Conservation (phyloP, 2,329 filamentous ascomycete species). For the Colletotrichum tropicicola region DNA sequence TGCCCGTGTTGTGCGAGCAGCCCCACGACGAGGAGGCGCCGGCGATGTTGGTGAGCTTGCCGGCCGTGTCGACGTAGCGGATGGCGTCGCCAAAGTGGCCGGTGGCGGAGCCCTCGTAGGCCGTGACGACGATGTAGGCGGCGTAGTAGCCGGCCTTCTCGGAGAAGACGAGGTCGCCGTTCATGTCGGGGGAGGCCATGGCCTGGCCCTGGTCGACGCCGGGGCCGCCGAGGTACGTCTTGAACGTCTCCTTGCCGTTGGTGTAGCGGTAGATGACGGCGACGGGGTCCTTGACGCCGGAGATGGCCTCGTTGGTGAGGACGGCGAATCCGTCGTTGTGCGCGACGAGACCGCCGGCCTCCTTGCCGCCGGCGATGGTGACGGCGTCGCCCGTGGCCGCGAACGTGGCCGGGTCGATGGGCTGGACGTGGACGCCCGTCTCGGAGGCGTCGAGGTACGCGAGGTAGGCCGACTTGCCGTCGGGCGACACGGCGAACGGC, state of each 20-base stretch:
- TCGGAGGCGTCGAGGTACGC: slow-evolving; percentile 67
- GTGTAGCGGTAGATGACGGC: slow-evolving; percentile 68
- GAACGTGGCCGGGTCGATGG: slow-evolving; percentile 63
- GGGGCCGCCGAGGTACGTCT: slow-evolving; percentile 67
- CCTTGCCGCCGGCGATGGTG: slow-evolving; percentile 62
- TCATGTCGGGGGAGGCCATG: slow-evolving; percentile 65
- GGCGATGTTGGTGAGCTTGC: slow-evolving; percentile 57
- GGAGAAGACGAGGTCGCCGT: slow-evolving; percentile 70
- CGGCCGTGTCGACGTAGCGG: slow-evolving; percentile 56
- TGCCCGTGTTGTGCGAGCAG: slow-evolving; percentile 72
- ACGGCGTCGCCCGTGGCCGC: slow-evolving; percentile 59
- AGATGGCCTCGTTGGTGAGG: slow-evolving; percentile 64
- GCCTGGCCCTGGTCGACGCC: slow-evolving; percentile 56
- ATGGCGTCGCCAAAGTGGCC: slow-evolving; percentile 67
- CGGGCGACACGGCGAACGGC: slow-evolving; percentile 68
- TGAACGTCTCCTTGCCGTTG: slow-evolving; percentile 63
- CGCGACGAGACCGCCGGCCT: slow-evolving; percentile 68
- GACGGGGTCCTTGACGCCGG: slow-evolving; percentile 60
- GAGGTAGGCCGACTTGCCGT: slow-evolving; percentile 66
- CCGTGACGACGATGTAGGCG: slow-evolving; percentile 69
- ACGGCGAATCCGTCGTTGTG: slow-evolving; percentile 72
- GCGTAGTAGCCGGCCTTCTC: slow-evolving; percentile 64
- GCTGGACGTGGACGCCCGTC: slow-evolving; percentile 65
- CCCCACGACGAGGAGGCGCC: slow-evolving; percentile 67
- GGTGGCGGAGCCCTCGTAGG: slow-evolving; percentile 59